These are phyloP conservation scores for Hymenoscyphus scutula DNA, from an alignment of 2,329 filamentous ascomycete species.

Conservation along the genomic window DNA sequence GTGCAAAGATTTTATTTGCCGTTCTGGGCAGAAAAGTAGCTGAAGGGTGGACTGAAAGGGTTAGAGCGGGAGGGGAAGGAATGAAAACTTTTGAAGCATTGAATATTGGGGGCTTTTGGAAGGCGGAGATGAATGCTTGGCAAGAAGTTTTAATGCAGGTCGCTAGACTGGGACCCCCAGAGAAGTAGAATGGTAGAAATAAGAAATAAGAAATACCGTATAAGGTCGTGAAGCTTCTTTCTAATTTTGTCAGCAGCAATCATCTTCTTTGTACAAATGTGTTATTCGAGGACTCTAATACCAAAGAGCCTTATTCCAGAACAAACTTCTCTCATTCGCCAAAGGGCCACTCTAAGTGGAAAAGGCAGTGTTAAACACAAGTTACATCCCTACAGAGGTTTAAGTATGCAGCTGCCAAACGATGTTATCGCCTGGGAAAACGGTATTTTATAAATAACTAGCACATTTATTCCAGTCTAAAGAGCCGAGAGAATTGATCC, in stretches of 20 bases:
- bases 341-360: constrained; percentile 35
- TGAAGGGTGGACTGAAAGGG: background rate
- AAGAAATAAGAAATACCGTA: too few species aligned
- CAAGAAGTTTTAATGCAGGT: background rate
- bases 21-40: background rate
- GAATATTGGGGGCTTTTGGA: background rate
- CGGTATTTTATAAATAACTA: constrained; percentile 18
- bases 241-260: too few species aligned
- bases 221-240: too few species aligned
- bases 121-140: background rate
- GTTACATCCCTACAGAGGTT: constrained; percentile 26
- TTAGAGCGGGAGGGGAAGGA: background rate
- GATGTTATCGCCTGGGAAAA: constrained; percentile 37
- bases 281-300: constrained; percentile 2
- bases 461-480: too few species aligned
- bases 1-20: background rate
- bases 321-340: constrained; percentile 34
- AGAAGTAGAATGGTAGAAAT: background rate
- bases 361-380: constrained; percentile 38
- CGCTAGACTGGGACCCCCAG: background rate
- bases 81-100: background rate
- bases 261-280: too few species aligned
- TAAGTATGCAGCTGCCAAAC: constrained; percentile 37
- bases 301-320: constrained; percentile 12
- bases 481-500: too few species aligned